Base-by-base conservation (phyloP, 2,329 filamentous ascomycete species). In the Dactylellina leptospora region DNA sequence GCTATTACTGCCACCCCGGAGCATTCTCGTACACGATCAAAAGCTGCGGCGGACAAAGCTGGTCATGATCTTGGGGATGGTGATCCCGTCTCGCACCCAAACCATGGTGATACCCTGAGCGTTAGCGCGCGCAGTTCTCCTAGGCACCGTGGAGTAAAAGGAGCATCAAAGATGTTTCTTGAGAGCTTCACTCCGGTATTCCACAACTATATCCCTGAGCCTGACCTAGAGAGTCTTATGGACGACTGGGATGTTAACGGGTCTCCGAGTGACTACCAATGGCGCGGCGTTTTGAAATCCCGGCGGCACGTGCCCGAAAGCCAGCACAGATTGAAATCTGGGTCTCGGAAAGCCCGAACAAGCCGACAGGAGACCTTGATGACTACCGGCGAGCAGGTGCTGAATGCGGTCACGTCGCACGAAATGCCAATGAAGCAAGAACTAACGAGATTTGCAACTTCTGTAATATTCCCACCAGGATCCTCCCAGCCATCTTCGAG, bases 111-210 rank as follows among this genome's bases (percentile, higher is more conserved):
- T n/a, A n/a, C n/a, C n/a, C n/a, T n/a, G n/a, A n/a, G n/a, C n/a
- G n/a, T n/a, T n/a, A n/a, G n/a, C n/a, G n/a, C n/a, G n/a, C n/a
- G n/a, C n/a, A n/a, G n/a, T n/a, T n/a, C n/a, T n/a, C n/a, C n/a
- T n/a, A n/a, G n/a, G n/a, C n/a, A n/a, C n/a, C n/a, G n/a, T n/a
- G n/a, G n/a, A n/a, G n/a, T n/a, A n/a, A n/a, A n/a, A n/a, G n/a
- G n/a, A n/a, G n/a, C n/a, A n/a, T n/a, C n/a, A n/a, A n/a, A n/a
- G n/a, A 47, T 72, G 40, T 60, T 60, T 50, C 36, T 72, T 3
- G 68, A 72, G 50, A 45, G 28, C 5, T 72, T 72, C 18, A 59
- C 45, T 9, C 68, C 59, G 23, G 28, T 72, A n/a, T n/a, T n/a
- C n/a, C n/a, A n/a, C n/a, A n/a, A n/a, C n/a, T n/a, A n/a, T n/a